phyloP scores from a whole-genome alignment of 495 filamentous ascomycete species.

The Apiosordaria backusii region DNA sequence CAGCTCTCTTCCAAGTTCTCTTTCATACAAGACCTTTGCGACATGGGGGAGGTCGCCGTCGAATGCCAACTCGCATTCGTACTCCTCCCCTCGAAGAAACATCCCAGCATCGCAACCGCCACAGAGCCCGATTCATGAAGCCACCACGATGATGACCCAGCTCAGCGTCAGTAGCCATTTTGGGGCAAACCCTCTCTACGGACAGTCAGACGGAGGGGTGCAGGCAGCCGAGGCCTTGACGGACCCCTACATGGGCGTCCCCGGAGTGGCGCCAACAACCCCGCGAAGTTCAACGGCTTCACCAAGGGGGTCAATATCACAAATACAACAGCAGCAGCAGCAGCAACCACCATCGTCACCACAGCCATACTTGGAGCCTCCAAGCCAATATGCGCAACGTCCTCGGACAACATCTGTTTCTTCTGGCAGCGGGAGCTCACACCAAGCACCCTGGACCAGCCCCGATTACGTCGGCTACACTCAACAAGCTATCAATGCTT shows the following conservation, averaged over 20 bases:
- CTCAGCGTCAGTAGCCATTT: conserved; percentile 24
- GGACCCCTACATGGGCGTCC: conserved; percentile 19
- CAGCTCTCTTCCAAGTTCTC: conserved; percentile 7
- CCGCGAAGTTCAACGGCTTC: background rate
- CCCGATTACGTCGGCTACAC: conserved; percentile 31
- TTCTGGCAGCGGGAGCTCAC: background rate
- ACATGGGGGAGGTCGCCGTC: conserved; percentile 26
- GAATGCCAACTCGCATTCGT: conserved; percentile 20
- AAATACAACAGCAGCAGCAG: conserved; percentile 2
- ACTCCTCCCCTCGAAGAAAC: conserved; percentile 10
- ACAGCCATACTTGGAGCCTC: conserved; percentile 2
- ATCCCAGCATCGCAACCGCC: conserved; percentile 6
- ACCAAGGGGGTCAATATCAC: background rate
- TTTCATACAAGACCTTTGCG: conserved; percentile 1
- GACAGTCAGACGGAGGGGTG: conserved; percentile 33
- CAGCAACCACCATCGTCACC: conserved; percentile 7
- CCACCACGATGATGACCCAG: conserved; percentile 27
- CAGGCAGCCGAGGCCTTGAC: conserved; percentile 33
- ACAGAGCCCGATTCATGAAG: conserved; percentile 16
- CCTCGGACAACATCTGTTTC: background rate
- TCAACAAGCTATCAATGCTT: conserved; percentile 19
- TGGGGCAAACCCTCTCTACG: conserved; percentile 29
- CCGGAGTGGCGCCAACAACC: conserved; percentile 8
- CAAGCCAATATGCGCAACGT: conserved; percentile 6
- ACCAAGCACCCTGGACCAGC: conserved; percentile 11